Base-by-base conservation (phyloP, 768 basidiomycete species). In the Boletus vinaceobasis region DNA sequence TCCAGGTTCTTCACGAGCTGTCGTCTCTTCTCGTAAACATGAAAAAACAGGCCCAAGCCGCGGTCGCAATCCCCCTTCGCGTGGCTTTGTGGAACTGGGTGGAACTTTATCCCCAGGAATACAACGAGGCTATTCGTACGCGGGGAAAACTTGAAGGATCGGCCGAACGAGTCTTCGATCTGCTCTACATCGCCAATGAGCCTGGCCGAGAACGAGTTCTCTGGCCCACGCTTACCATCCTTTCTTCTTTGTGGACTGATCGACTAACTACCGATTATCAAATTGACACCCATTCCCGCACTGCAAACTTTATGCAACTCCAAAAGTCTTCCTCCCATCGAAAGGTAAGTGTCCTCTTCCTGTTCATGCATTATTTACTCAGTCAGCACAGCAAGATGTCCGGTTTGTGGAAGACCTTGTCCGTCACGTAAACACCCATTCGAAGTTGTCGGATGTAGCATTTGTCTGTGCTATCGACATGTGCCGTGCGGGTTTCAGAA, bases 41-140 rank as follows among this genome's bases (percentile, higher is more conserved):
- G 84, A 84, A 82, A 59, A 79, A 77, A 33, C 85, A 89, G 38
- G 81, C 86, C 0, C 90, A 92, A 54, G 70, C 80, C 14, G 85
- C 87, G 1, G 79, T 94, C 45, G 84, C 91, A 0, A 74, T 81
- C 27, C 82, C 87, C 27, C 77, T 96, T 35, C 83, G 91, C 21
- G 77, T 80, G 29, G 90, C 90, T 1, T 75, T 96, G 27, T 95
- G 93, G 93, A 92, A 88, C 58, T 96, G 92, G 92, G 85, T 95
- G 32, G 85, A 88, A 31, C 75, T 82, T 23, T 89, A 86, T 63
- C 87, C 90, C 0, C 73, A 75, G 6, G 90, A 97, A 65, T 96
- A 85, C 67, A 86, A 86, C 50, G 85, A 91, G 7, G 78, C 83
- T 5, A 77, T 93, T 36, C 76, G 79, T 10, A 74, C 77, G 4